These are phyloP conservation scores for Heliosperma pusillum DNA, from an alignment of 148 eudicot species.

Conservation along the genomic window DNA sequence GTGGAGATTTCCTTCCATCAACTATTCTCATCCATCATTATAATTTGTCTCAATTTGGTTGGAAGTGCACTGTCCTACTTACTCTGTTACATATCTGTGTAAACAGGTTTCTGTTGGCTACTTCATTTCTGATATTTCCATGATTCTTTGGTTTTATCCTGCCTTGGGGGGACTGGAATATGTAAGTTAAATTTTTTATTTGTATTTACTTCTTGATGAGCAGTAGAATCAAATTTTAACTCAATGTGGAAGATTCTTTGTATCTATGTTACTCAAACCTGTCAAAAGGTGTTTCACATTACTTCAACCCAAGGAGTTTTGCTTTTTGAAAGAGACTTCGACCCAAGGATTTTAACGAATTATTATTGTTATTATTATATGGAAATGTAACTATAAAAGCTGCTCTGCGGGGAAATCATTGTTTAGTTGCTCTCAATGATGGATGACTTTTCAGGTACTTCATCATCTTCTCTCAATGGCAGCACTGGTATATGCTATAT, in stretches of 20 bases:
- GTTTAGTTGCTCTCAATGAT: slow-evolving; percentile 6
- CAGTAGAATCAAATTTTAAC: not conserved
- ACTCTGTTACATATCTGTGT: slow-evolving; percentile 4
- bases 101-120: slow-evolving; percentile 87
- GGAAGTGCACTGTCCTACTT: not conserved
- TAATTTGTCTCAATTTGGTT: slow-evolving; percentile 4
- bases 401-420: not conserved
- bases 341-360: too few relatives aligned
- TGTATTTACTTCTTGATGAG: not conserved
- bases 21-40: not conserved
- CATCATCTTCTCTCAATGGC: slow-evolving; percentile 81
- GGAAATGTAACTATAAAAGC: not conserved
- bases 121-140: slow-evolving; percentile 79
- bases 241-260: not conserved
- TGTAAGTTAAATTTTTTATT: slow-evolving; percentile 50
- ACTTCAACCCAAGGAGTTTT: not conserved
- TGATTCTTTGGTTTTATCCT: slow-evolving; percentile 82
- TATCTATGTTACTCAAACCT: not conserved
- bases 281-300: not conserved
- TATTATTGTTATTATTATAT: not conserved
- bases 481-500: slow-evolving; percentile 54
- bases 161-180: slow-evolving; percentile 89
- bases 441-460: slow-evolving; percentile 46
- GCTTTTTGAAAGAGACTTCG: too few relatives aligned
- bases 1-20: slow-evolving; percentile 7